Base-by-base conservation (phyloP, 345 rosid species). In the Trapa incisa region DNA sequence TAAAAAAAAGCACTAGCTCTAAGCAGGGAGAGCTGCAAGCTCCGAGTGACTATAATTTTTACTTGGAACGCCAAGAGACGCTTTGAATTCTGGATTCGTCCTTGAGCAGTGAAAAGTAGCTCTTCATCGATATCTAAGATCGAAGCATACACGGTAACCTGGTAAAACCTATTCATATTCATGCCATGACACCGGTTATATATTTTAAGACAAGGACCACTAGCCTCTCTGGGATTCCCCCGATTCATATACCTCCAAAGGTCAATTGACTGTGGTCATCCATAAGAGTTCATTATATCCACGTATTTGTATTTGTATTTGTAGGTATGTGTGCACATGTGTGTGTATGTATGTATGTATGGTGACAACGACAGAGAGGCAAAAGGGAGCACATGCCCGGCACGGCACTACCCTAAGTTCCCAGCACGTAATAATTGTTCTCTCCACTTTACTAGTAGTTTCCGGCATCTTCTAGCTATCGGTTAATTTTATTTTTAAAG, bases 351-450 rank as follows among this genome's bases (percentile, higher is more conserved):
- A 52, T 5, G 6, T 52, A 7, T 52, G 17, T 52, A 52, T 16
- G 57, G 5, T 52, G 57, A 7, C 17, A 52, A 52, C 7, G 57
- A 52, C 57, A 53, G 33, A 50, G 61, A 33, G 58, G 47, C 69
- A 3, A 67, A 53, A 67, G 10, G 41, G 4, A 39, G 69, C 69
- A 67, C 58, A 58, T 67, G 69, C 45, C 43, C 58, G 61, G 52
- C 47, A 38, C 62, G 37, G 37, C 52, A 50, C 35, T 13, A 32
- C 47, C 15, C 42, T 48, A 38, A 10, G 3, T 37, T 5, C 68
- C 68, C 37, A 47, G 16, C 52, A 47, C 33, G 57, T 47, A 47
- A 37, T 67, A 67, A 67, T 22, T 38, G 61, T 37, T 35, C 33
- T n/a, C 36, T 57, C 37, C 37, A 1, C 61, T 57, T 57, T 57